Conservation (phyloP, 2,329 filamentous ascomycete genomes). For the Calonectria fujianensis region DNA sequence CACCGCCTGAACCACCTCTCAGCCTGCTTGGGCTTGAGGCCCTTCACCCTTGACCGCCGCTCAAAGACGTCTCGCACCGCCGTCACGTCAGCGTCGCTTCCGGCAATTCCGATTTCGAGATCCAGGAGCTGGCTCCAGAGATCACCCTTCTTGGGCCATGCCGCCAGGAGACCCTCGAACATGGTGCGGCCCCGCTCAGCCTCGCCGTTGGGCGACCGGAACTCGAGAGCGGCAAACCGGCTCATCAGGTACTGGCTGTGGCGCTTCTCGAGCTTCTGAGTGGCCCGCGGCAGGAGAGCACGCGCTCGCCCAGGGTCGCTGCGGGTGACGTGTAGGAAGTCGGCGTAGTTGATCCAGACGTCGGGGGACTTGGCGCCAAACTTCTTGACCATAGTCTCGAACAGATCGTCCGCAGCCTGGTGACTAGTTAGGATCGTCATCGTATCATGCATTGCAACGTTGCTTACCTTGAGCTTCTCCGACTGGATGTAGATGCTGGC, state of each 20-base stretch:
- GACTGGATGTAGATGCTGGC: constrained; percentile 97
- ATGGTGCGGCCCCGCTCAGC: constrained; percentile 94
- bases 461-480: constrained; percentile 85
- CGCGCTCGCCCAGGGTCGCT: constrained; percentile 83
- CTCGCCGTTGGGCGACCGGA: constrained; percentile 87
- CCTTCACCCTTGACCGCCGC: constrained; percentile 80
- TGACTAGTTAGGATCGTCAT: constrained; percentile 54
- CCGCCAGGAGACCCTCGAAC: constrained; percentile 89
- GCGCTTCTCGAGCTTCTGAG: constrained; percentile 84
- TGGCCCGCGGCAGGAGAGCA: constrained; percentile 86
- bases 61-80: constrained; percentile 87
- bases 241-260: constrained; percentile 82
- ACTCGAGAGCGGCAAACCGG: constrained; percentile 94
- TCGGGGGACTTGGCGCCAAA: constrained; percentile 86
- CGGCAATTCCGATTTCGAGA: constrained; percentile 81
- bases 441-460: neutral
- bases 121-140: constrained; percentile 95
- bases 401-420: constrained; percentile 91
- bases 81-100: constrained; percentile 69
- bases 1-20: constrained; percentile 94
- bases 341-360: constrained; percentile 96
- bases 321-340: constrained; percentile 88
- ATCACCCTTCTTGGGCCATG: constrained; percentile 92
- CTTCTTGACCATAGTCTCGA: constrained; percentile 91
- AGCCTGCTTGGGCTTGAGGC: constrained; percentile 87